phyloP scores from a whole-genome alignment of 306 rosid species.

The Vigna mungo region DNA sequence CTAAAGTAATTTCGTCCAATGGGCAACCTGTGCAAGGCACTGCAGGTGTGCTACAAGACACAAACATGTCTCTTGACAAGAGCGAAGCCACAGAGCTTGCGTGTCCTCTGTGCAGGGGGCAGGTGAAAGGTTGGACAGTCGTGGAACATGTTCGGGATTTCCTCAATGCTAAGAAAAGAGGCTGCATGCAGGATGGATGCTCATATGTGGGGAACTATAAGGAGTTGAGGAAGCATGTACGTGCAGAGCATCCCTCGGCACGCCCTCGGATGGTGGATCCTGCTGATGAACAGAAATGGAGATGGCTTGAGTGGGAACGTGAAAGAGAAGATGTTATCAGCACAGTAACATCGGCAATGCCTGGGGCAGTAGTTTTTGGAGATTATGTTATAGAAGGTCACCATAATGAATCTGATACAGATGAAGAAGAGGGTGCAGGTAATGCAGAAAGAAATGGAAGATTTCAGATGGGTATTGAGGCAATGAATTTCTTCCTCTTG shows the following conservation, averaged over 20 bases:
- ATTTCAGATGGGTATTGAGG: slow-evolving; percentile 72
- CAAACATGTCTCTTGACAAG: slow-evolving; percentile 60
- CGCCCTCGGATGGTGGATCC: slow-evolving; percentile 94
- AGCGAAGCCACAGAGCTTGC: slow-evolving; percentile 81
- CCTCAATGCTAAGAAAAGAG: slow-evolving; percentile 84
- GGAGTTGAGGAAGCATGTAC: slow-evolving; percentile 87
- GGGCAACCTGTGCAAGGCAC: slow-evolving; percentile 54
- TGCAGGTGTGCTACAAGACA: slow-evolving; percentile 53
- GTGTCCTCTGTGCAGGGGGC: slow-evolving; percentile 96
- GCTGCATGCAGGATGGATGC: slow-evolving; percentile 95
- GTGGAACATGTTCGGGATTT: slow-evolving; percentile 88
- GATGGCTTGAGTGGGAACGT: slow-evolving; percentile 92
- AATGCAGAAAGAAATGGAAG: slow-evolving; percentile 69
- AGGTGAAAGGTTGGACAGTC: slow-evolving; percentile 99
- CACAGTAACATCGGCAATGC: slow-evolving; percentile 87
- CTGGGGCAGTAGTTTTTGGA: slow-evolving; percentile 93
- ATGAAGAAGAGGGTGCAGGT: slow-evolving; percentile 71
- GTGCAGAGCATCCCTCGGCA: slow-evolving; percentile 82
- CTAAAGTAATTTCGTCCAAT: slow-evolving; percentile 65
- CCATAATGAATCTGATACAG: slow-evolving; percentile 60
- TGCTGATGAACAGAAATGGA: slow-evolving; percentile 86
- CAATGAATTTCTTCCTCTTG: slow-evolving; percentile 88
- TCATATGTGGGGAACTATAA: slow-evolving; percentile 81
- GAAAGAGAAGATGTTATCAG: slow-evolving; percentile 96
- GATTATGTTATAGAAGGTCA: slow-evolving; percentile 92